These are phyloP conservation scores for Zasmidium citrigriseum DNA, from an alignment of 2,329 filamentous ascomycete species.

Conservation along the genomic window DNA sequence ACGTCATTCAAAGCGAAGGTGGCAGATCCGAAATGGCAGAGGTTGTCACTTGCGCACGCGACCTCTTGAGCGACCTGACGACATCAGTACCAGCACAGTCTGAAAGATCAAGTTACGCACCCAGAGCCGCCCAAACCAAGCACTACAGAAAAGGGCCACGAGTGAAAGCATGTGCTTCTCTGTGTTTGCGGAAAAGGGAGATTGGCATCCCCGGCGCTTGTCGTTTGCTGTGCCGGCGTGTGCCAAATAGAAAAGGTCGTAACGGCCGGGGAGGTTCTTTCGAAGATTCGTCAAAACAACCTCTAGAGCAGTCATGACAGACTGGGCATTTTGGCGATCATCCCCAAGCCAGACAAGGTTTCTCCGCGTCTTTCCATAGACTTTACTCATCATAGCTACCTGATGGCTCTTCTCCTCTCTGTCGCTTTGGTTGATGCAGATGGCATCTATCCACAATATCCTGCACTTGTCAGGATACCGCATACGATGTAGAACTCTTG, in stretches of 20 bases:
- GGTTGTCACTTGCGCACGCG: neutral
- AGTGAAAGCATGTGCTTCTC: no score
- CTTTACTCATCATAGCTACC: constrained; percentile 16
- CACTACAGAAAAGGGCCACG: neutral
- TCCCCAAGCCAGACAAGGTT: constrained; percentile 14
- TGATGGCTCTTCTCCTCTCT: constrained; percentile 12
- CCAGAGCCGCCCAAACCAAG: neutral
- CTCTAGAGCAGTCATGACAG: neutral
- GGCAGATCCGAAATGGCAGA: neutral
- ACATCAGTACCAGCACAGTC: neutral
- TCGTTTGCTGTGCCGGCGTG: no score
- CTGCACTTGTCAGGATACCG: neutral
- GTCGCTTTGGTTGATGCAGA: constrained; percentile 19
- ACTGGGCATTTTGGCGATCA: neutral
- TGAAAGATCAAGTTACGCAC: neutral
- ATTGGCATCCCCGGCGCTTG: no score
- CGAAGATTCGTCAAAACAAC: neutral
- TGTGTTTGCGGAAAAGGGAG: no score
- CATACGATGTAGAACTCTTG: constrained; percentile 3
- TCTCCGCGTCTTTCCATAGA: constrained; percentile 7
- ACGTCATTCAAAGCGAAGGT: neutral
- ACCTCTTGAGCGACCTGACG: neutral
- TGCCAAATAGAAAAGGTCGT: no score
- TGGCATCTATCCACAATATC: constrained; percentile 18
- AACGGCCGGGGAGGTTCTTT: neutral